Evolutionary conservation across 2,329 filamentous ascomycete genomes (phyloP), one percentile per base, ranked within the genome.

Genomic region (Stenocarpella maydis): DNA sequence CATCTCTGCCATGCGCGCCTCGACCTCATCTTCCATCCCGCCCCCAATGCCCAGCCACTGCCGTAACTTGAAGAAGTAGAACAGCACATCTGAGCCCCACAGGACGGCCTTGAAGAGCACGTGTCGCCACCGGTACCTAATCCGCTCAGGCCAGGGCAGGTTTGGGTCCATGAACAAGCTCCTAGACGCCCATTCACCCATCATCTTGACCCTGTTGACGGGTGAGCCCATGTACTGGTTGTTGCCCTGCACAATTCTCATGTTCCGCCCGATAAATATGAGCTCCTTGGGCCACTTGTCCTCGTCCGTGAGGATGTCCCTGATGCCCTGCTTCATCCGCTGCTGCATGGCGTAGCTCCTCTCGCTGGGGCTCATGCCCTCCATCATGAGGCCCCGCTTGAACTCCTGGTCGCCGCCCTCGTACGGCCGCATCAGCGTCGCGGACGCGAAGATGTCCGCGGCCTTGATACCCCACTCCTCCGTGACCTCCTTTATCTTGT

Each of bases 11-110:
- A 98, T 97, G 74, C 91, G 88, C 76, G 88, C 87, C 83, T 98
- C 96, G 71, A 98, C 90, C 78, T 95, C 94, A 77, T 98, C 95
- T 78, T 98, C 96, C 92, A 98, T 96, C 0, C 95, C 95, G 12
- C 90, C 86, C 0, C 95, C 94, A 3, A 90, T 80, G 0, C 93
- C 92, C 15, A 98, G 77, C 78, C 88, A 87, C 82, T 98, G 95
- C 73, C 89, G 87, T 8, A 97, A 63, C 81, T 92, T 93, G 74
- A 90, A 91, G 74, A 91, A 92, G 79, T 92, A 97, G 79, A 97
- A 99, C 14, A 91, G 88, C 0, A 97, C 77, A 79, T 98, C 96
- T 19, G 90, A 92, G 5, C 88, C 85, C 19, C 93, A 82, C 74
- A 99, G 79, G 43, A 97, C 92, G 1, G 90, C 78, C 74, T 90